Conservation (phyloP, 1,284 basidiomycete species). For the Trametes pubescens region DNA sequence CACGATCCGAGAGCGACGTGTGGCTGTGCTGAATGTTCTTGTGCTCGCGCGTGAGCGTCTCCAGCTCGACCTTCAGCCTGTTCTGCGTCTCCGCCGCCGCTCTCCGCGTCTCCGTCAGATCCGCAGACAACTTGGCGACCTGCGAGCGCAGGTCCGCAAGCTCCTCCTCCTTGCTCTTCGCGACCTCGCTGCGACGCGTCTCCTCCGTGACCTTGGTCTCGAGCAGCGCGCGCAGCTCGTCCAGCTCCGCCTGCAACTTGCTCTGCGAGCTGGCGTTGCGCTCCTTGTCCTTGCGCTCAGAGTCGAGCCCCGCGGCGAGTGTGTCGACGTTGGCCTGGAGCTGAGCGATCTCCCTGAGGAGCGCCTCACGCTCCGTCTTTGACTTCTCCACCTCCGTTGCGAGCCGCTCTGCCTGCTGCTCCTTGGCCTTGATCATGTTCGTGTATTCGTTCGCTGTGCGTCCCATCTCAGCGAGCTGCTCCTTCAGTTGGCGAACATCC, state of each 20-base stretch:
- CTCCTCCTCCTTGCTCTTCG: conserved; percentile 90
- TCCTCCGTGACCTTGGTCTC: conserved; percentile 90
- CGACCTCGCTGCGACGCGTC: conserved; percentile 82
- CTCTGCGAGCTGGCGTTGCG: conserved; percentile 59
- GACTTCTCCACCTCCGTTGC: conserved; percentile 61
- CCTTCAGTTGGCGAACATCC: conserved; percentile 76
- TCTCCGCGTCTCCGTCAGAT: conserved; percentile 66
- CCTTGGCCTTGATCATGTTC: conserved; percentile 80
- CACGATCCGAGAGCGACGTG: conserved; percentile 67
- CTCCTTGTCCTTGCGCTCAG: conserved; percentile 68
- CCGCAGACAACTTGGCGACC: conserved; percentile 63
- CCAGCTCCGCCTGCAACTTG: conserved; percentile 84
- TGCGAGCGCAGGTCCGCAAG: conserved; percentile 79
- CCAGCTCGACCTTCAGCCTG: conserved; percentile 74
- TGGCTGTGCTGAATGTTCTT: conserved; percentile 65
- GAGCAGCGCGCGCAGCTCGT: conserved; percentile 84
- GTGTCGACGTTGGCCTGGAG: conserved; percentile 77
- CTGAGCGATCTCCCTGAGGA: conserved; percentile 69
- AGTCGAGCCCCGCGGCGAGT: conserved; percentile 69
- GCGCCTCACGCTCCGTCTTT: conserved; percentile 60
- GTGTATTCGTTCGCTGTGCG: conserved; percentile 85
- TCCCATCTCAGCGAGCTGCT: conserved; percentile 81
- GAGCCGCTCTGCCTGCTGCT: conserved; percentile 74
- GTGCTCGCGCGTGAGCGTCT: conserved; percentile 65
- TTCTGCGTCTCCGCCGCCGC: conserved; percentile 68